Evolutionary conservation across 306 rosid genomes (phyloP), one percentile per base, ranked within the genome.

Genomic region (Glycyrrhiza uralensis): DNA sequence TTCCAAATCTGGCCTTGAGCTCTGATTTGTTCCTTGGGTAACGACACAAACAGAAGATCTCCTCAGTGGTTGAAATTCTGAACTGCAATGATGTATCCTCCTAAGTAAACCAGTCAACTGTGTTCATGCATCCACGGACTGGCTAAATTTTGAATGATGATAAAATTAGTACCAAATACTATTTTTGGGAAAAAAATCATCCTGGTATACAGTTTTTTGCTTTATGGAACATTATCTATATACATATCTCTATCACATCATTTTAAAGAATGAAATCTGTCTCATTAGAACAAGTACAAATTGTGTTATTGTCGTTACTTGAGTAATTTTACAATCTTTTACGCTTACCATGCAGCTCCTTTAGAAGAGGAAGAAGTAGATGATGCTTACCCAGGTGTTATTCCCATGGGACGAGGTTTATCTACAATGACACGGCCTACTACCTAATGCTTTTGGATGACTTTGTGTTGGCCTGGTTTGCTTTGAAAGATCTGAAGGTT

Each of bases 341-440:
- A 57, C 23, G n/a, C 26, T 54, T 23, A 23, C 23, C 61, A 42
- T 78, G 90, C 89, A 82, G 85, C 74, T 84, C 75, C 88, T 17
- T 42, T 85, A 51, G 98, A 86, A 82, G 96, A 79, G 77, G 96
- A 82, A 71, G 89, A 78, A 77, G 64, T 79, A 0, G 88, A 56
- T 41, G 95, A 82, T 65, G 90, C 84, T 66, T 85, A 85, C 81
- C 91, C 90, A 12, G 97, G 97, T 24, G 82, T 89, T 66, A 59
- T 85, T 69, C 97, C 97, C 0, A 56, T 82, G 70, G 97, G 99
- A 32, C 96, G 97, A 17, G 99, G 97, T 73, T 87, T 91, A 84
- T 91, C 99, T 22, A 91, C 99, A 24, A 89, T 94, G 96, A 91
- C 99, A 20, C 79, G 97, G 50, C 99, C 97, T 42, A 94, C 97